phyloP scores from a whole-genome alignment of 202 grass and related monocot species.

The Panicum virgatum region DNA sequence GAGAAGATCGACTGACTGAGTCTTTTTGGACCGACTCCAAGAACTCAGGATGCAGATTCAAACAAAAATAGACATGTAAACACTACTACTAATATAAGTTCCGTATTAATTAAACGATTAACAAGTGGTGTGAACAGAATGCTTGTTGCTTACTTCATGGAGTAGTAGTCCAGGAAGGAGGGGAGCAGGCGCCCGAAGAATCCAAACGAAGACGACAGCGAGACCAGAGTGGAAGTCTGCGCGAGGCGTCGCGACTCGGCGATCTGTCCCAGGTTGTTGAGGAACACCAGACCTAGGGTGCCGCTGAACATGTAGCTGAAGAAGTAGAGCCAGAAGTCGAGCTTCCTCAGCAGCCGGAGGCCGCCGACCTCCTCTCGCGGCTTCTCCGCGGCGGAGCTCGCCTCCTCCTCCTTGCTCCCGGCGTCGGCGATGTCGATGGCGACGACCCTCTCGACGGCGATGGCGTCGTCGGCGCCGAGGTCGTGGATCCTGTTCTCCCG shows the following conservation, averaged over 20 bases:
- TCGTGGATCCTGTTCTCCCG: conserved; percentile 79
- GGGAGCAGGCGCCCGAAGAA: conserved; percentile 96
- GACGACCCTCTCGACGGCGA: neutral
- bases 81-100: neutral
- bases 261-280: conserved; percentile 96
- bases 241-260: conserved; percentile 81
- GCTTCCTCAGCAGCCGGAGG: conserved; percentile 59
- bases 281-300: conserved; percentile 86
- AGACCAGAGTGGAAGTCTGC: conserved; percentile 75
- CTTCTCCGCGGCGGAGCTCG: neutral
- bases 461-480: conserved; percentile 36
- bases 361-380: conserved; percentile 64
- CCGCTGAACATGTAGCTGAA: conserved; percentile 99
- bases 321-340: conserved; percentile 96
- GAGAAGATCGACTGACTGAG: neutral
- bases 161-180: conserved; percentile 87
- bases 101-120: neutral
- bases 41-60: neutral
- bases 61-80: neutral
- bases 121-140: conserved; percentile 36
- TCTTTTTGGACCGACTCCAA: conserved; percentile 25
- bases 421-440: conserved; percentile 5
- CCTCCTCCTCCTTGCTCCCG: conserved; percentile 34
- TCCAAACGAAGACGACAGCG: conserved; percentile 92
- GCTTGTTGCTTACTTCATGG: conserved; percentile 62